phyloP scores from a whole-genome alignment of 306 rosid species.

The Fragaria ananassa region DNA sequence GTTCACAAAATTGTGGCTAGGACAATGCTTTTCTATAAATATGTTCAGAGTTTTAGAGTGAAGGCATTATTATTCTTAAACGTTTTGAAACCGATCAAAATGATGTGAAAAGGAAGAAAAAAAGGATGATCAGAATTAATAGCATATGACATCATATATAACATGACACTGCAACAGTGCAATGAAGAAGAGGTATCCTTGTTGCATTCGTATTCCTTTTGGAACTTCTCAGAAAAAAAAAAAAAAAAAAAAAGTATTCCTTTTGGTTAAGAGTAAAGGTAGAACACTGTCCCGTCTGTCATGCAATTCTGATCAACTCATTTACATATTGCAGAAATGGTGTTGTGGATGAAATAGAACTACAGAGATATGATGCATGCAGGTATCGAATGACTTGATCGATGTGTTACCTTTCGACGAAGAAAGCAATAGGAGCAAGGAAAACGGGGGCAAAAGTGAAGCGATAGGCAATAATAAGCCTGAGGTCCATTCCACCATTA shows the following conservation, averaged over 20 bases:
- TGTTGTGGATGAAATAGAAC: neutral
- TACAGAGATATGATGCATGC: neutral
- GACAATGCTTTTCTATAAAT: neutral
- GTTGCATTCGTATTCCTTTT: neutral
- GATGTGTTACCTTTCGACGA: constrained; percentile 47
- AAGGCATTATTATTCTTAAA: neutral
- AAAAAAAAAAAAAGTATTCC: neutral
- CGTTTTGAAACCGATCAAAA: neutral
- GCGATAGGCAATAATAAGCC: constrained; percentile 59
- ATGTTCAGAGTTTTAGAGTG: neutral
- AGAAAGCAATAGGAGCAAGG: constrained; percentile 50
- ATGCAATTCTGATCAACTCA: neutral
- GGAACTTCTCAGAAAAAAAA: too few relatives aligned
- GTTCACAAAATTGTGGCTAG: neutral
- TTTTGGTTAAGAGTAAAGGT: neutral
- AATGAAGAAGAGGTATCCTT: neutral
- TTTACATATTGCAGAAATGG: neutral
- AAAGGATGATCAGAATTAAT: neutral
- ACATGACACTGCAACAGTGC: neutral
- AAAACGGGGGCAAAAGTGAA: constrained; percentile 53
- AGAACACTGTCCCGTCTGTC: neutral
- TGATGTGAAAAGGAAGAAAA: neutral
- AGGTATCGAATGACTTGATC: too few relatives aligned
- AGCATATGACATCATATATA: neutral
- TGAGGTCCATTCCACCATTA: constrained; percentile 60